Evolutionary conservation across 75 land plant species (phyloP), one percentile per base, ranked within the genome.

Genomic region (Picea glauca): DNA sequence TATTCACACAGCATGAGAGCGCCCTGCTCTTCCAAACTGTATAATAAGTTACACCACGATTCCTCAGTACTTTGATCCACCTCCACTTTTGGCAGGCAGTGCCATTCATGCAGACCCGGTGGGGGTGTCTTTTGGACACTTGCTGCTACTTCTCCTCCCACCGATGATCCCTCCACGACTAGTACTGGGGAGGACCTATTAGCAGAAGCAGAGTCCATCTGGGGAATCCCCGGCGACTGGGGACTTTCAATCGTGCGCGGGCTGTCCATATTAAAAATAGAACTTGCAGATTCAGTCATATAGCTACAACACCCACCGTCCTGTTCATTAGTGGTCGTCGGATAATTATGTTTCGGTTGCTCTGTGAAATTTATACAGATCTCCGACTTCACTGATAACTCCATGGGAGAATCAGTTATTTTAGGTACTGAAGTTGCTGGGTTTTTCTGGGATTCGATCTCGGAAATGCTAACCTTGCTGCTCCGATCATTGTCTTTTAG

Each of bases 221-320:
- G 56, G 17, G 40, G 14, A 6, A 18, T 4, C 11, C 3, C 40
- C 0, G 74, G 4, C 0, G 74, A 70, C 0, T 20, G 56, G 0
- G 50, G 56, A 43, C 74, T 70, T 15, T 70, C 74, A n/a, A 70
- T 70, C 3, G 74, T 70, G 0, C 74, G 54, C 3, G 70, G 74
- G 54, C 74, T 70, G 56, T 70, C 74, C 4, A 70, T n/a, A 43
- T 18, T 35, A 9, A 70, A 46, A 43, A 43, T 23, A 70, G 74
- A 70, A 70, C 50, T 70, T 21, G 56, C 56, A 50, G 6, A 56
- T 40, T 70, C 74, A 6, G 50, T 70, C 74, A 20, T 5, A 70
- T 13, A 40, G 46, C 72, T 38, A 4, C 46, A 17, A 40, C 72
- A 67, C 33, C 20, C 40, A 13, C 12, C 21, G 5, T 60, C 62